Conservation (phyloP, 2,329 filamentous ascomycete species). For the Xylaria sp. region DNA sequence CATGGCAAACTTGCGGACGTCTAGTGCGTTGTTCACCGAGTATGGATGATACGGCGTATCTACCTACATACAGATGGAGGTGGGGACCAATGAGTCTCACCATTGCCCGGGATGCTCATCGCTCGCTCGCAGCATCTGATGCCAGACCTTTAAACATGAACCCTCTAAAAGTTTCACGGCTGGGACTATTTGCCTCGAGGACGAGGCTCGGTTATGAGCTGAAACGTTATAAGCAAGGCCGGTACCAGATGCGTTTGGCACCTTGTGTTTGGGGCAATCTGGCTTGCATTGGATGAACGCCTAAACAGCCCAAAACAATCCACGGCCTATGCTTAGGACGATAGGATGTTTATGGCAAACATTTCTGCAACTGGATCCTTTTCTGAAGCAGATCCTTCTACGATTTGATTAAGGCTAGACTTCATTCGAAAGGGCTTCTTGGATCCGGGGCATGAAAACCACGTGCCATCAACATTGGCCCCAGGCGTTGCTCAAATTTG, state of each 20-base stretch:
- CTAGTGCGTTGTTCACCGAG: neutral
- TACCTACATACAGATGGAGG: neutral
- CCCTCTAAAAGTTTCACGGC: neutral
- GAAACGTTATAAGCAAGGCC: neutral
- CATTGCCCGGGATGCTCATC: neutral
- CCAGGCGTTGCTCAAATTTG: constrained; percentile 48
- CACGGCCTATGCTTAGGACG: neutral
- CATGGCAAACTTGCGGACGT: neutral
- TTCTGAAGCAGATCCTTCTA: neutral
- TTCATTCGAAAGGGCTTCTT: constrained; percentile 59
- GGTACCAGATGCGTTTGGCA: neutral
- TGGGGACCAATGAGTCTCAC: too few species aligned
- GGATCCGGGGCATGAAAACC: constrained; percentile 53
- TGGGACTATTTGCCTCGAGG: neutral
- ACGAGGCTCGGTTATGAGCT: neutral
- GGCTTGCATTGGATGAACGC: neutral
- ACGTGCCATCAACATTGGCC: constrained; percentile 46
- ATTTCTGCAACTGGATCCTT: neutral
- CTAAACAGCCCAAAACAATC: neutral
- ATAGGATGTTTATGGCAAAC: neutral
- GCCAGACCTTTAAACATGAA: neutral
- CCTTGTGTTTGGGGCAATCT: neutral
- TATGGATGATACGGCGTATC: neutral
- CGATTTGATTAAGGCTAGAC: neutral
- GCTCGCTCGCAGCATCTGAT: neutral